phyloP scores from a whole-genome alignment of 805 yeast genomes.

The Candida patagonica region DNA sequence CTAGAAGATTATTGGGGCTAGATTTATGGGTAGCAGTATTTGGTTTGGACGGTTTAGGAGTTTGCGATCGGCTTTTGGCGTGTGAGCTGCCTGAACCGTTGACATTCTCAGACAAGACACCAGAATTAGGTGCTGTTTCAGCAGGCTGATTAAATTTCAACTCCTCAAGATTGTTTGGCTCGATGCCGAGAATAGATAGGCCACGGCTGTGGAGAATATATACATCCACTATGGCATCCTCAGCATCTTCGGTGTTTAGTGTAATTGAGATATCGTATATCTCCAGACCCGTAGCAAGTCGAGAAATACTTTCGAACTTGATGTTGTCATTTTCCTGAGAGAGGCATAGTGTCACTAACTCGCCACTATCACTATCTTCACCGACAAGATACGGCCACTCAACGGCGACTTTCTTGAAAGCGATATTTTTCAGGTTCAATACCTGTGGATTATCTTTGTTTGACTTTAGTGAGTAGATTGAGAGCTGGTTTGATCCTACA shows the following conservation, averaged over 20 bases:
- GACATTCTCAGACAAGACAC: not conserved
- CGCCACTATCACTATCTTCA: not conserved
- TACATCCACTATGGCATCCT: conserved; percentile 11
- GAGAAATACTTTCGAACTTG: not conserved
- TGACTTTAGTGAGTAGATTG: not conserved
- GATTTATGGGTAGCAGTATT: not conserved
- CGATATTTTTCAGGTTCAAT: not conserved
- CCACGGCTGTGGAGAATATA: conserved; percentile 16
- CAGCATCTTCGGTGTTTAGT: conserved; percentile 8
- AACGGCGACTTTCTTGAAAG: not conserved
- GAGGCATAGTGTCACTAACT: not conserved
- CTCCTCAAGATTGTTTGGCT: conserved; percentile 5
- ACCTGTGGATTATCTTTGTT: not conserved
- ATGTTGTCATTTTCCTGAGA: not conserved
- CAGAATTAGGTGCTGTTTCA: not conserved
- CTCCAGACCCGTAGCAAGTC: conserved; percentile 4
- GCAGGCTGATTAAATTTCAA: not conserved
- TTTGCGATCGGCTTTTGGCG: conserved; percentile 1
- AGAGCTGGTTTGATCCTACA: not conserved
- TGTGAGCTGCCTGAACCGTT: no score
- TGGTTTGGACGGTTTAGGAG: not conserved
- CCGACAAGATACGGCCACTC: not conserved
- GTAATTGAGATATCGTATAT: conserved; percentile 10
- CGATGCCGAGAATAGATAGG: conserved; percentile 13
- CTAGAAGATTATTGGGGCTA: conserved; percentile 2